A percentile compares a stretch with the other conserved stretches of the same genome.
Conservation (phyloP, 2,329 filamentous ascomycete genomes). For the Metarhizium guizhouense region DNA sequence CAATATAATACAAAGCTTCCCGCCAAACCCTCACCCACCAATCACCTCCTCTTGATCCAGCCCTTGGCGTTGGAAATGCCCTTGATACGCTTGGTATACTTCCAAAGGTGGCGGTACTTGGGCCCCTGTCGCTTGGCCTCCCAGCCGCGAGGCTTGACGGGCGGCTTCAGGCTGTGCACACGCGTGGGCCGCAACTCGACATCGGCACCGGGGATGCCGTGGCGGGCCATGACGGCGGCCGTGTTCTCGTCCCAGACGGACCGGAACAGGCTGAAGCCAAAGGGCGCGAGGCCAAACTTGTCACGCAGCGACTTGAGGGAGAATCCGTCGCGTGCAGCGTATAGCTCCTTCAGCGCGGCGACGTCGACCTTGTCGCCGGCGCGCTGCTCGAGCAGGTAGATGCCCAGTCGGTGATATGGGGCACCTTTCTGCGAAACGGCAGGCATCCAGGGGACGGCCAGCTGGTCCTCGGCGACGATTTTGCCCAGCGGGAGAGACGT, state of each 20-base stretch:
- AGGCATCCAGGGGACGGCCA: constrained; percentile 73
- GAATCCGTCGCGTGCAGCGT: constrained; percentile 55
- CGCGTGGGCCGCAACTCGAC: constrained; percentile 78
- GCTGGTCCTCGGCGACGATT: constrained; percentile 51
- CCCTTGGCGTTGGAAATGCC: constrained; percentile 33
- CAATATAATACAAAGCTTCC: constrained; percentile 7
- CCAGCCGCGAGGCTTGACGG: constrained; percentile 54
- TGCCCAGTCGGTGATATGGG: constrained; percentile 79
- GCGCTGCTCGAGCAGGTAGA: constrained; percentile 77
- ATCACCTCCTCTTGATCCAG: constrained; percentile 31
- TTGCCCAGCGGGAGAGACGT: constrained; percentile 57
- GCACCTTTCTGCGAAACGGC: constrained; percentile 83
- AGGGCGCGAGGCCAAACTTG: constrained; percentile 58
- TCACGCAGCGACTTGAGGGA: constrained; percentile 65
- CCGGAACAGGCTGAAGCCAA: constrained; percentile 84
- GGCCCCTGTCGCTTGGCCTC: constrained; percentile 55
- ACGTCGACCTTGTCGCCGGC: constrained; percentile 49
- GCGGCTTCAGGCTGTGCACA: constrained; percentile 57
- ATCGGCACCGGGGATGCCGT: constrained; percentile 65
- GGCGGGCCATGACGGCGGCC: constrained; percentile 74
- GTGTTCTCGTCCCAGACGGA: constrained; percentile 84
- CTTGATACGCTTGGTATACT: constrained; percentile 53
- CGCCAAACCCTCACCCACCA: background rate
- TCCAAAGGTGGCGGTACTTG: constrained; percentile 57
- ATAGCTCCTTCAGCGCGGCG: constrained; percentile 43